Percentiles rank a stretch among this genome's conserved stretches.
phyloP scores from a whole-genome alignment of 106 monocot species.

The Dendrobium chrysotoxum region DNA sequence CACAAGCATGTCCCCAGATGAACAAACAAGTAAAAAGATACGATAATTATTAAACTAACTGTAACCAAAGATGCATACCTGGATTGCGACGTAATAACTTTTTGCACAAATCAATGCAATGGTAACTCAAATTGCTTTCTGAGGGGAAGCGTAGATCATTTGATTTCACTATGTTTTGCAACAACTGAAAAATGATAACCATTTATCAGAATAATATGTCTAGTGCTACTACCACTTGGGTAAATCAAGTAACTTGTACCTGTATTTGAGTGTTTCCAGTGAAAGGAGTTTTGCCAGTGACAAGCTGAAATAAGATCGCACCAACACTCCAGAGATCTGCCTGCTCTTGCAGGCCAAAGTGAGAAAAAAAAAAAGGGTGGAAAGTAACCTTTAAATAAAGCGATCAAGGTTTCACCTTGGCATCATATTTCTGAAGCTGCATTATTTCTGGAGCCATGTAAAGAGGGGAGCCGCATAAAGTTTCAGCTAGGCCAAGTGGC shows the following conservation, averaged over 20 bases:
- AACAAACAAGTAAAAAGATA: neutral
- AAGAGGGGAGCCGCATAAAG: conserved; percentile 92
- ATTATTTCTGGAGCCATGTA: conserved; percentile 99
- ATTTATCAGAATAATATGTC: neutral
- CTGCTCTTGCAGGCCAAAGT: conserved; percentile 27
- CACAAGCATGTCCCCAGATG: neutral
- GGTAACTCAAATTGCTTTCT: conserved; percentile 48
- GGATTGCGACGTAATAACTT: conserved; percentile 81
- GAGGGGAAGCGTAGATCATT: conserved; percentile 61
- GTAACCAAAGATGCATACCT: conserved; percentile 35
- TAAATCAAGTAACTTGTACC: conserved; percentile 34
- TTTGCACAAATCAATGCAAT: conserved; percentile 87
- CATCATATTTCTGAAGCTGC: conserved; percentile 92
- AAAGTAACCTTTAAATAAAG: neutral
- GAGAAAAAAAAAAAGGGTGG: neutral
- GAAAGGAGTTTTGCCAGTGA: conserved; percentile 78
- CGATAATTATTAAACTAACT: neutral
- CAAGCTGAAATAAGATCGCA: conserved; percentile 71
- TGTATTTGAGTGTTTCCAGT: conserved; percentile 80
- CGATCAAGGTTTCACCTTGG: conserved; percentile 54
- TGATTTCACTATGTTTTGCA: conserved; percentile 80
- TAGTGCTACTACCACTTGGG: neutral
- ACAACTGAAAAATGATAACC: conserved; percentile 39
- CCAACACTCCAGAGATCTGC: conserved; percentile 89
- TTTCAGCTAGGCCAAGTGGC: conserved; percentile 79